Conservation (phyloP, 352 stramenopile genomes). For the Phytophthora citricola region DNA sequence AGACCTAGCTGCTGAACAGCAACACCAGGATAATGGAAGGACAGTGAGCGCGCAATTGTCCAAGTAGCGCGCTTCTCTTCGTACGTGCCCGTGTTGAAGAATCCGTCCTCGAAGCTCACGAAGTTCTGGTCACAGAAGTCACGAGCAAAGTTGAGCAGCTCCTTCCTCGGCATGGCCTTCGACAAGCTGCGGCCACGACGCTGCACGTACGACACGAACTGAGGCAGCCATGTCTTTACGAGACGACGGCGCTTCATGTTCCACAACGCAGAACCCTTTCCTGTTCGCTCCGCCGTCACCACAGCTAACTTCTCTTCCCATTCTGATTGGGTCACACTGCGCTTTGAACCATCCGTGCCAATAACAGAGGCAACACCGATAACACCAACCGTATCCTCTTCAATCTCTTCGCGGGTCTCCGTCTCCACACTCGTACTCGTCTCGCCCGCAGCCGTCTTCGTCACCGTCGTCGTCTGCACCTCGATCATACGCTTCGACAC, state of each 20-base stretch:
- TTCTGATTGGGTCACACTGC: background rate
- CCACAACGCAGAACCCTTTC: slow-evolving; percentile 34
- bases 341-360: slow-evolving; percentile 20
- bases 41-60: slow-evolving; percentile 37
- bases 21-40: slow-evolving; percentile 43
- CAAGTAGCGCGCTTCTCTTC: slow-evolving; percentile 42
- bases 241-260: slow-evolving; percentile 35
- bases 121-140: slow-evolving; percentile 45
- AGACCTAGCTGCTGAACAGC: slow-evolving; percentile 42
- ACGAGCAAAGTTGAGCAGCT: slow-evolving; percentile 41
- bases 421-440: slow-evolving; percentile 28
- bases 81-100: slow-evolving; percentile 41
- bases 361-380: slow-evolving; percentile 22
- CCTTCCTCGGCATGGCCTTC: slow-evolving; percentile 35
- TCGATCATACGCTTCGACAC: slow-evolving; percentile 33
- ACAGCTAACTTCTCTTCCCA: slow-evolving; percentile 21
- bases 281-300: slow-evolving; percentile 15
- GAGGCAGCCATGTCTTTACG: slow-evolving; percentile 38
- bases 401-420: slow-evolving; percentile 18
- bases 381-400: background rate
- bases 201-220: slow-evolving; percentile 44
- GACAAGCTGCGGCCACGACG: slow-evolving; percentile 35
- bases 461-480: slow-evolving; percentile 37
- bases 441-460: slow-evolving; percentile 24
- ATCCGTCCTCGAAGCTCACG: slow-evolving; percentile 37